Evolutionary conservation across 140 eudicot species (phyloP).

Genomic region (Senecio squalidus): DNA sequence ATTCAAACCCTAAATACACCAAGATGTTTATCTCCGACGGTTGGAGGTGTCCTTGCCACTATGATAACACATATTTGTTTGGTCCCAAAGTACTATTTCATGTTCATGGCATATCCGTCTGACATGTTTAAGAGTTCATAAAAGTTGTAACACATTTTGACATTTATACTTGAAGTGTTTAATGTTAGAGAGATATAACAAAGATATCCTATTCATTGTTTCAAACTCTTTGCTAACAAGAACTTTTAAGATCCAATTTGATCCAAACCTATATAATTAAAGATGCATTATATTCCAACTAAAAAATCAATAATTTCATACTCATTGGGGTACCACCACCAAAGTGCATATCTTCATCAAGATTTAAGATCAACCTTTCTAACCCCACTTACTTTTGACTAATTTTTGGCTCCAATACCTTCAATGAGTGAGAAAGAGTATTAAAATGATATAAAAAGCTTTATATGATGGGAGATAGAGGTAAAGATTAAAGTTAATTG

Average conservation of each 20-base stretch:
- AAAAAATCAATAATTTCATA: constrained; percentile 18
- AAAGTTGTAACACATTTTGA: no score
- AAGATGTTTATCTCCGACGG: no score
- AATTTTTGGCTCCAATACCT: constrained; percentile 24
- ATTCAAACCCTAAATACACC: no score
- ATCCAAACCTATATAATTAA: background rate
- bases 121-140: no score
- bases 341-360: constrained; percentile 26
- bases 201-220: no score
- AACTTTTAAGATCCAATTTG: background rate
- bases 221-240: no score
- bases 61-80: no score
- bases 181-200: no score
- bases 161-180: no score
- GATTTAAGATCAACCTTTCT: constrained; percentile 24
- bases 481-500: constrained; percentile 19
- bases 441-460: constrained; percentile 7
- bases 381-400: constrained; percentile 38
- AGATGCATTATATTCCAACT: constrained; percentile 10
- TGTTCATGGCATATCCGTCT: no score
- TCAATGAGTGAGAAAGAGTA: constrained; percentile 3
- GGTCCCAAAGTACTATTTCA: no score
- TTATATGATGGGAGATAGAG: constrained; percentile 18
- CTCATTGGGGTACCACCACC: constrained; percentile 30
- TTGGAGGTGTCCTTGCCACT: no score